Evolutionary conservation across 1,139 yeast species (phyloP).

Genomic region (Yamadazyma spencermartinsiae): DNA sequence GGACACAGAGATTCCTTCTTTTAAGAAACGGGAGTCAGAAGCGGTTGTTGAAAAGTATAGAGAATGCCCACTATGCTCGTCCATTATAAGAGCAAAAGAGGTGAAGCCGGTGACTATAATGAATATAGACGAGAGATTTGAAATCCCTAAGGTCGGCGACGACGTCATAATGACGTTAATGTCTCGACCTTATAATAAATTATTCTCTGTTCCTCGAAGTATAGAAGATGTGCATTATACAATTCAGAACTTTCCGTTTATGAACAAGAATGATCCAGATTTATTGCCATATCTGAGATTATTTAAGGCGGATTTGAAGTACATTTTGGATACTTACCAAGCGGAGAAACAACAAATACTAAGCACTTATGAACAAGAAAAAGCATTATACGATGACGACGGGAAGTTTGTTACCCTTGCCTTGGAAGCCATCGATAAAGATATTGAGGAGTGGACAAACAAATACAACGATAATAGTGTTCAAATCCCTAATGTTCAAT

Average conservation of each 20-base stretch:
- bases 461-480: constrained; percentile 13
- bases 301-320: constrained; percentile 60
- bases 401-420: constrained; percentile 62
- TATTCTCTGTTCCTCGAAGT: constrained; percentile 63
- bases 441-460: constrained; percentile 38
- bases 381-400: constrained; percentile 57
- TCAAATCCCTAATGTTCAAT: constrained; percentile 2
- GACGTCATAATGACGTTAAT: constrained; percentile 67
- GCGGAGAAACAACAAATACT: constrained; percentile 54
- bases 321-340: constrained; percentile 53
- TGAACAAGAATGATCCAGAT: constrained; percentile 23
- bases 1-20: constrained; percentile 52
- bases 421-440: constrained; percentile 49
- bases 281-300: constrained; percentile 48
- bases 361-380: constrained; percentile 55
- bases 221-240: constrained; percentile 28
- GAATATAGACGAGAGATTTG: constrained; percentile 55
- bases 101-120: constrained; percentile 70
- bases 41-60: constrained; percentile 54
- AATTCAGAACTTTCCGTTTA: constrained; percentile 34
- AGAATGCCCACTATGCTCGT: constrained; percentile 86
- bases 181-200: constrained; percentile 62
- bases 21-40: constrained; percentile 35
- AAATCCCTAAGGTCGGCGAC: constrained; percentile 60
- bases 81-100: constrained; percentile 57